phyloP scores from a whole-genome alignment of 1,284 basidiomycete species.

The Irpex sp. region DNA sequence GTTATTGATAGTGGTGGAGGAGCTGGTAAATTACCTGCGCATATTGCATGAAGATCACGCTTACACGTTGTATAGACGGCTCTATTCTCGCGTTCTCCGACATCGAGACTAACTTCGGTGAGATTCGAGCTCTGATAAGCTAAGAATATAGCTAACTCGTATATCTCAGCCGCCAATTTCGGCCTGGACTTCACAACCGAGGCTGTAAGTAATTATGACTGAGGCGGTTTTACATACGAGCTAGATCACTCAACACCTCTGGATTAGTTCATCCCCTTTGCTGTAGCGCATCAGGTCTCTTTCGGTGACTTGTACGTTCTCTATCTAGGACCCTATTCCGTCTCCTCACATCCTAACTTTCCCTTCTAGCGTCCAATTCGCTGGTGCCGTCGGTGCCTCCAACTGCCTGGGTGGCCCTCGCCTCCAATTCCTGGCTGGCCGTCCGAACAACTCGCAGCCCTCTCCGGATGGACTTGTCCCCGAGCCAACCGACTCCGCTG shows the following conservation, averaged over 20 bases:
- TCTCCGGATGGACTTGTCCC: slow-evolving; percentile 16
- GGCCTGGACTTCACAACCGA: background rate
- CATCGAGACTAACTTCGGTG: slow-evolving; percentile 16
- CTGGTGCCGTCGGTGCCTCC: slow-evolving; percentile 35
- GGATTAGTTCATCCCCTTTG: slow-evolving; percentile 20
- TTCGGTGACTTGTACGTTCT: slow-evolving; percentile 31
- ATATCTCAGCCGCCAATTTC: background rate
- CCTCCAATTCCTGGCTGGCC: slow-evolving; percentile 25
- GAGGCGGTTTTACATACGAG: background rate
- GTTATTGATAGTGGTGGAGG: slow-evolving; percentile 17
- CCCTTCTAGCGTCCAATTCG: slow-evolving; percentile 33
- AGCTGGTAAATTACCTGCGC: slow-evolving; percentile 13
- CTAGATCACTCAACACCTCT: background rate
- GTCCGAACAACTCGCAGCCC: slow-evolving; percentile 17
- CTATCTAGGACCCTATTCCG: background rate
- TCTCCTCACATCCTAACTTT: background rate
- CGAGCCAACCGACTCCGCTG: slow-evolving; percentile 11
- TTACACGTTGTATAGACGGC: slow-evolving; percentile 14
- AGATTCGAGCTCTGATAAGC: background rate
- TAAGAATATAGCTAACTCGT: background rate
- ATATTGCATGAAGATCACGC: background rate
- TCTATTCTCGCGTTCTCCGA: slow-evolving; percentile 23
- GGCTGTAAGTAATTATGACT: background rate
- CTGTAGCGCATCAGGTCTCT: slow-evolving; percentile 30
- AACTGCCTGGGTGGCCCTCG: slow-evolving; percentile 31